Conservation (phyloP, 208 protist species). For the Leishmania major region DNA sequence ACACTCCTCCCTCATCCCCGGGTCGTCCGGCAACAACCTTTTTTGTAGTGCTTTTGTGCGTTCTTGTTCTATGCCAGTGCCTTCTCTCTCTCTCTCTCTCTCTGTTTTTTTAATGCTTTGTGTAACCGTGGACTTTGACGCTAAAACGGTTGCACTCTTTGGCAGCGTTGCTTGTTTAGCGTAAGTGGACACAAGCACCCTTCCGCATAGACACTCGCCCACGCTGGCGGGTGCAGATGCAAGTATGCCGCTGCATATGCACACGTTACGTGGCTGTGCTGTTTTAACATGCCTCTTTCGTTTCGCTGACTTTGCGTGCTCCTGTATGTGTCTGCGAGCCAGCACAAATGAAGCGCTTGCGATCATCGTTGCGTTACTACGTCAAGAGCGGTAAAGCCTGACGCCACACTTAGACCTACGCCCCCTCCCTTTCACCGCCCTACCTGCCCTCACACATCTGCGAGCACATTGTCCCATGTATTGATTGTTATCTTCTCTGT, state of each 20-base stretch:
- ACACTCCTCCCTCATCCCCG: not conserved
- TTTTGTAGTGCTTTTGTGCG: not conserved
- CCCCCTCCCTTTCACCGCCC: not conserved
- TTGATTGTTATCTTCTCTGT: not conserved
- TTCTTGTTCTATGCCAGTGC: not conserved
- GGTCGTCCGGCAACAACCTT: not conserved
- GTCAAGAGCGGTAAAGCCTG: not conserved
- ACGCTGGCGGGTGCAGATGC: not conserved
- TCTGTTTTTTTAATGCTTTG: not conserved
- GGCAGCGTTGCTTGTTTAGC: not conserved
- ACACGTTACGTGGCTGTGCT: not conserved
- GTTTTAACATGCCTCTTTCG: not conserved
- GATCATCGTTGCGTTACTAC: not conserved
- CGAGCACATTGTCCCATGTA: not conserved
- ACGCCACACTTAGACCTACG: not conserved
- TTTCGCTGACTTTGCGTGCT: not conserved
- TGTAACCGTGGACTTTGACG: not conserved
- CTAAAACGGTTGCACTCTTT: not conserved
- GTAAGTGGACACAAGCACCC: not conserved
- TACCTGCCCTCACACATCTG: not conserved
- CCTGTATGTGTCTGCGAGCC: not conserved
- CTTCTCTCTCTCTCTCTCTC: not conserved
- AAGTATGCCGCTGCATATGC: not conserved
- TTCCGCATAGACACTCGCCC: not conserved
- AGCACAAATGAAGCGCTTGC: not conserved